Base-by-base conservation (phyloP, 176 grass and related monocot genomes). In the Oryza officinalis region DNA sequence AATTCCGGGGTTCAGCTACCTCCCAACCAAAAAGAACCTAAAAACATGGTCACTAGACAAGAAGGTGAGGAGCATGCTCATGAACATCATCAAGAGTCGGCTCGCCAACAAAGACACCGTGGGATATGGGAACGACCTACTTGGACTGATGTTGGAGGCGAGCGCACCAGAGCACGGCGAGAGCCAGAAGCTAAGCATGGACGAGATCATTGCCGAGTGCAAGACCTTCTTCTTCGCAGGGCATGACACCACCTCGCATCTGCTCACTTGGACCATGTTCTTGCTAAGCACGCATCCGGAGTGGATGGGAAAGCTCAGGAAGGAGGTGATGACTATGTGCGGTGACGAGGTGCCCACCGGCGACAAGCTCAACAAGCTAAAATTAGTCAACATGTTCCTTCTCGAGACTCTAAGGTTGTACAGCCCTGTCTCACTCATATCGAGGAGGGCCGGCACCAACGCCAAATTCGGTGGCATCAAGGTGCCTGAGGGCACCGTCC, bases 151-250 rank as follows among this genome's bases (percentile, higher is more conserved):
- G 86, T 2, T 88, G n/a, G 80, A 88, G 67, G 38, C 80, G 0
- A 77, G 47, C 11, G 35, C 33, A 8, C 13, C 22, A 1, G 65
- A 76, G 27, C 35, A 69, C 0, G 71, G 33, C 11, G 40, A 72
- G 3, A 68, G 10, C 3, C 83, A 41, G n/a, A 22, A 40, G 0
- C 13, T 92, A 45, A 92, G 63, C 23, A 89, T 89, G 87, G 84
- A 89, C 25, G 90, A 89, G 64, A 89, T 92, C 60, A 59, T 92
- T 6, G 90, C 77, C 32, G 90, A 92, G 84, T 89, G 87, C 87
- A 92, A 92, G 84, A 92, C 87, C 0, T 92, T 92, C 84, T 92
- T 83, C 76, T 87, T 92, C 31, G 90, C 87, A 0, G 90, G 90
- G 59, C 84, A 92, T 10, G 91, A 89, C 57, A 89, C 87, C 26